A percentile compares a stretch with the other conserved stretches of the same genome.
phyloP scores from a whole-genome alignment of 1,284 basidiomycete genomes.

The Malassezia globosa region DNA sequence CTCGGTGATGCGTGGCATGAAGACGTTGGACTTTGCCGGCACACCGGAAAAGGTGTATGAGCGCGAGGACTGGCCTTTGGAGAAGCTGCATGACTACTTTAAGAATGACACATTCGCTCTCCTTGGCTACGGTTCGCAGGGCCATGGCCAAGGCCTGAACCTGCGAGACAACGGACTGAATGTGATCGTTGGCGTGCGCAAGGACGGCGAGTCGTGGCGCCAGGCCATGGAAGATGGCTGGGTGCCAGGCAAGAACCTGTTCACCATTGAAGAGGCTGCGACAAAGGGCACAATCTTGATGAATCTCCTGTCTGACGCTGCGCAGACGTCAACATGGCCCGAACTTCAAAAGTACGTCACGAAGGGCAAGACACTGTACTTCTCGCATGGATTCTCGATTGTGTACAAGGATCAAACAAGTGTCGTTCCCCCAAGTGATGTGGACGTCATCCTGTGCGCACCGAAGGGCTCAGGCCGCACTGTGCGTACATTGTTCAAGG shows the following conservation, averaged over 20 bases:
- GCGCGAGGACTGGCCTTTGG: conserved; percentile 92
- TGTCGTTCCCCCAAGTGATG: conserved; percentile 78
- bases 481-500: conserved; percentile 98
- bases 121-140: conserved; percentile 81
- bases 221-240: conserved; percentile 93
- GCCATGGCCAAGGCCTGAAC: conserved; percentile 95
- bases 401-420: conserved; percentile 97
- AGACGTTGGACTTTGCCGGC: conserved; percentile 93
- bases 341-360: conserved; percentile 74
- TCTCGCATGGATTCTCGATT: conserved; percentile 98
- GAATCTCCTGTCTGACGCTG: conserved; percentile 98
- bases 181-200: conserved; percentile 95
- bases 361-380: conserved; percentile 99
- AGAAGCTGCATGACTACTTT: conserved; percentile 89
- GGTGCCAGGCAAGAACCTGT: conserved; percentile 95
- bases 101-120: conserved; percentile 97
- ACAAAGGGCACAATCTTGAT: conserved; percentile 93
- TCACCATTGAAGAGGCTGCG: conserved; percentile 97
- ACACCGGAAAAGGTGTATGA: conserved; percentile 92
- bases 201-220: conserved; percentile 90
- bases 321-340: conserved; percentile 89
- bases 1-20: conserved; percentile 56
- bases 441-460: conserved; percentile 97
- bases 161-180: conserved; percentile 98
- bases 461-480: conserved; percentile 98